These are phyloP conservation scores for Diversispora eburnea DNA, from an alignment of 192 early-diverging fungal species.

Conservation along the genomic window DNA sequence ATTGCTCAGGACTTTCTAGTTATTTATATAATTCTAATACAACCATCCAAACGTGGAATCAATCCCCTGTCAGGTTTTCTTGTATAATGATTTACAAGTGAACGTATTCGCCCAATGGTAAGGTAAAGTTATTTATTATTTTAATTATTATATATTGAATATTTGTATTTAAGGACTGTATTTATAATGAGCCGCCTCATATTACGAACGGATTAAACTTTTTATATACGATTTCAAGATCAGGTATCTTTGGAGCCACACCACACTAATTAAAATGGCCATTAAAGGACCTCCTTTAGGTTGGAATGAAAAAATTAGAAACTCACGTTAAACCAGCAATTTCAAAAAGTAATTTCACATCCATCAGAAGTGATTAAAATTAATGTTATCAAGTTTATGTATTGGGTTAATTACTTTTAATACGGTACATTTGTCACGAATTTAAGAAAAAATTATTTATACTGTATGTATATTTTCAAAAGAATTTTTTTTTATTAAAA, in stretches of 20 bases:
- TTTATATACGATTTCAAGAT: slow-evolving; percentile 8
- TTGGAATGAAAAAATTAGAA: slow-evolving; percentile 5
- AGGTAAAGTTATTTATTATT: slow-evolving; percentile 14
- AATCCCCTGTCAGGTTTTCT: slow-evolving; percentile 17
- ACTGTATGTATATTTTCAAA: no score
- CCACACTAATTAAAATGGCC: background rate
- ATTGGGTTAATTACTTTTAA: no score
- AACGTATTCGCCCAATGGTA: background rate
- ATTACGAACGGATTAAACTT: slow-evolving; percentile 17
- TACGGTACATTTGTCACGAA: no score
- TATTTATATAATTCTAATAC: background rate
- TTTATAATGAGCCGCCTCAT: background rate
- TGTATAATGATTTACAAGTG: slow-evolving; percentile 12
- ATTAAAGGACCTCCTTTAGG: background rate
- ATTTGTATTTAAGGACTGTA: background rate
- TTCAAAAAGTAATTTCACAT: slow-evolving; percentile 34
- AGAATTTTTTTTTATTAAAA: no score
- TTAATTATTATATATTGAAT: background rate
- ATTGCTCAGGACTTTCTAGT: no score
- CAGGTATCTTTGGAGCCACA: slow-evolving; percentile 10
- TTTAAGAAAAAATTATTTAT: no score
- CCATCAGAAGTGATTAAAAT: no score
- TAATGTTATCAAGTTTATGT: no score
- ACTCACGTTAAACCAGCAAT: slow-evolving; percentile 33
- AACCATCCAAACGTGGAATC: slow-evolving; percentile 20